phyloP scores from a whole-genome alignment of 2,329 filamentous ascomycete genomes.

The Hymenoscyphus infarciens region DNA sequence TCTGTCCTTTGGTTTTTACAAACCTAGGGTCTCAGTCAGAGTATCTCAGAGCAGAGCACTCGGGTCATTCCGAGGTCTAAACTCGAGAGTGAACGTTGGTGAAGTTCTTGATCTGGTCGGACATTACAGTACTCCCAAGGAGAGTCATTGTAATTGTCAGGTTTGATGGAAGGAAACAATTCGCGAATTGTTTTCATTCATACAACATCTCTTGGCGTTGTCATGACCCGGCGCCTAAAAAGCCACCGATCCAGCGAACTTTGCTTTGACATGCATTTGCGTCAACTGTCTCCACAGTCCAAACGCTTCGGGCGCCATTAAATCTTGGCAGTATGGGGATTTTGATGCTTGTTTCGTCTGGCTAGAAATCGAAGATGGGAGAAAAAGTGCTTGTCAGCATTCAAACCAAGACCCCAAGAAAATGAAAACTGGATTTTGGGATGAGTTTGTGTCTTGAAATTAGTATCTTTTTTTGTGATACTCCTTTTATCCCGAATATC shows the following conservation, averaged over 20 bases:
- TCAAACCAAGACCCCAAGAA: neutral
- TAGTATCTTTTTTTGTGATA: neutral
- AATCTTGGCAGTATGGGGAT: constrained; percentile 8
- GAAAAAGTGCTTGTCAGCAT: neutral
- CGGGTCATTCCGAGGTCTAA: too few relatives aligned
- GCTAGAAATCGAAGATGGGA: neutral
- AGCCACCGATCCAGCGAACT: neutral
- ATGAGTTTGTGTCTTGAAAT: neutral
- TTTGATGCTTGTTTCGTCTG: constrained; percentile 9
- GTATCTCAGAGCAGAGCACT: neutral
- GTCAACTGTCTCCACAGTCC: constrained; percentile 7
- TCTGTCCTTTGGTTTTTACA: too few relatives aligned
- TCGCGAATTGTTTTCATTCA: neutral
- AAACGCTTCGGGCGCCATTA: constrained; percentile 7
- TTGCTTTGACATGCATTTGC: neutral
- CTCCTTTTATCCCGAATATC: neutral
- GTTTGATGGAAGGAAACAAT: neutral
- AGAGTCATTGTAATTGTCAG: neutral
- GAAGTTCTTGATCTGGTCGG: too few relatives aligned
- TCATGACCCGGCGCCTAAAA: neutral
- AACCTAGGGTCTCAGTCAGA: too few relatives aligned
- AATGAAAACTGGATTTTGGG: neutral
- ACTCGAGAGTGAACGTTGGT: too few relatives aligned
- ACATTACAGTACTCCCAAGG: neutral
- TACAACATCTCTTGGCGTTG: neutral